Conservation (phyloP, 2,329 filamentous ascomycete genomes). For the Stemphylium beticola region DNA sequence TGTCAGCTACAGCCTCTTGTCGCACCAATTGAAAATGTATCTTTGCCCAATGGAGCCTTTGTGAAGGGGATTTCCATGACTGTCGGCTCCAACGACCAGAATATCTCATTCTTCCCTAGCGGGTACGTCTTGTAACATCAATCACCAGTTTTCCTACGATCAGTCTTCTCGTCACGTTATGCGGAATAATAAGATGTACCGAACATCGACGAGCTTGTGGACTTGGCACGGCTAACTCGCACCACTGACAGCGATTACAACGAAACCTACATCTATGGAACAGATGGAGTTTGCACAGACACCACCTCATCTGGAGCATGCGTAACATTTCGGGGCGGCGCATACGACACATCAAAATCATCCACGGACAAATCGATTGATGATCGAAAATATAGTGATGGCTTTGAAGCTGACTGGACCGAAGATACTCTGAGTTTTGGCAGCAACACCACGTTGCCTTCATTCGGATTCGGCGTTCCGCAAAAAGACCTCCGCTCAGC, state of each 20-base stretch:
- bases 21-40: conserved; percentile 18
- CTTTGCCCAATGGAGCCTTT: conserved; percentile 17
- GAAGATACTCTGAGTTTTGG: conserved; percentile 16
- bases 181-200: background rate
- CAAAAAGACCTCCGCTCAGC: conserved; percentile 16
- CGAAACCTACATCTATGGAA: conserved; percentile 26
- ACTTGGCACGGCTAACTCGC: conserved; percentile 7
- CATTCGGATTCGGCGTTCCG: conserved; percentile 21
- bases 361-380: conserved; percentile 10
- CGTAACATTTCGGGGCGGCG: conserved; percentile 17
- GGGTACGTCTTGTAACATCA: conserved; percentile 14
- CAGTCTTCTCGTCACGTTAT: background rate
- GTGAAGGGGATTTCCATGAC: conserved; percentile 18
- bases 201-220: background rate
- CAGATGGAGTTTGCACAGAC: conserved; percentile 10
- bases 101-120: conserved; percentile 23
- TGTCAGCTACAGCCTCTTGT: conserved; percentile 1
- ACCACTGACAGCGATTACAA: conserved; percentile 18
- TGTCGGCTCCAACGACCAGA: conserved; percentile 21
- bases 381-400: conserved; percentile 12
- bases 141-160: background rate
- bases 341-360: conserved; percentile 17
- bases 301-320: conserved; percentile 14
- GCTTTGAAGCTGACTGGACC: conserved; percentile 16
- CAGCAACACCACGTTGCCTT: conserved; percentile 12